Evolutionary conservation across 2,329 filamentous ascomycete species (phyloP), one percentile per base, ranked within the genome.

Genomic region (Escovopsis weberi): DNA sequence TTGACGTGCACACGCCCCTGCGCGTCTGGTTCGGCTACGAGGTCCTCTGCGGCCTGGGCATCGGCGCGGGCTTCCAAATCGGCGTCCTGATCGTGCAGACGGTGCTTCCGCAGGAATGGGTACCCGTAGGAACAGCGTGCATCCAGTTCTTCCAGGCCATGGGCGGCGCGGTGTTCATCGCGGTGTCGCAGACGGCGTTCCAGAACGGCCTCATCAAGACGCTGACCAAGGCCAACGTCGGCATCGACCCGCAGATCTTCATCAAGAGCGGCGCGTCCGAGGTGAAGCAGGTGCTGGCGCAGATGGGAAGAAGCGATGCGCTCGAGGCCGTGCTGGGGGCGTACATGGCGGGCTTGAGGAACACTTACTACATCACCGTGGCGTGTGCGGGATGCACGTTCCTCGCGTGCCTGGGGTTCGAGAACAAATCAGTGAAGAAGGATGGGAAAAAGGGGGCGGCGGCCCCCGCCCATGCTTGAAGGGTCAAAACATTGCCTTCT

Each of bases 101-200:
- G 36, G 66, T 66, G 0, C 59, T 75, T 2, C 55, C 66, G 0
- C 60, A 66, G 30, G 60, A 65, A 2, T 66, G 70, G 44, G 62
- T 74, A 12, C 67, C 72, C 1, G 62, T 72, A 1, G 72, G 60
- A 26, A 72, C 67, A 5, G 69, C 70, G 6, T 68, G 62, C 40
- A 64, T 74, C 1, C 65, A 69, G 33, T 81, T 84, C 59, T 77
- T 75, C 61, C 76, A 82, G 53, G 68, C 69, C 2, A 66, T 85
- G 4, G 79, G 79, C 35, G 79, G 79, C 4, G 76, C 80, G 2
- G 59, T 85, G 23, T 74, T 75, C 49, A 72, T 85, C 39, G 71
- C 74, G 6, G 73, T 82, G 9, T 73, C 74, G 0, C 76, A 85
- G 55, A 75, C 78, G 18, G 68, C 82, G 38, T 83, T 85, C 62